Evolutionary conservation across 345 rosid species (phyloP).

Genomic region (Rhizophora mangle): DNA sequence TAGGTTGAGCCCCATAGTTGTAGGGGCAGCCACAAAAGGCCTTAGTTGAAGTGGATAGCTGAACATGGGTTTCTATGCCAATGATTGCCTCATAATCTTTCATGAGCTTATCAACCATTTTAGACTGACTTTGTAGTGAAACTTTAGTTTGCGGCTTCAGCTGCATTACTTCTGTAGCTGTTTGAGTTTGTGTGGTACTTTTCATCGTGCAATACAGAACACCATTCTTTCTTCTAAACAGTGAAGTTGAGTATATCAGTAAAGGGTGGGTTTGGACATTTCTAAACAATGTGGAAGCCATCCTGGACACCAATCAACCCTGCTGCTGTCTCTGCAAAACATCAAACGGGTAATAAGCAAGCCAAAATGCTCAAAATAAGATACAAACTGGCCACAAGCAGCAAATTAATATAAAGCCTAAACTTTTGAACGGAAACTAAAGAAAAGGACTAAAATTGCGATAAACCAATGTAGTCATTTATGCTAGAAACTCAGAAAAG

Average conservation of each 20-base stretch:
- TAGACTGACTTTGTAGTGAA: slow-evolving; percentile 41
- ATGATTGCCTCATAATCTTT: slow-evolving; percentile 77
- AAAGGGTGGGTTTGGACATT: slow-evolving; percentile 50
- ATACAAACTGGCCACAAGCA: background rate
- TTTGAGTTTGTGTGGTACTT: slow-evolving; percentile 38
- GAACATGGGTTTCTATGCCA: slow-evolving; percentile 97
- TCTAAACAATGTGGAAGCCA: slow-evolving; percentile 62
- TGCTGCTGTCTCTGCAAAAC: slow-evolving; percentile 26
- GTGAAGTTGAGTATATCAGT: slow-evolving; percentile 36
- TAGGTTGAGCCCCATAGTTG: slow-evolving; percentile 73
- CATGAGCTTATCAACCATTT: slow-evolving; percentile 45
- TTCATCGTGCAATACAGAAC: slow-evolving; percentile 43
- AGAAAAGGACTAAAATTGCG: background rate
- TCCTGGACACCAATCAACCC: slow-evolving; percentile 26
- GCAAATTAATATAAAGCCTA: background rate
- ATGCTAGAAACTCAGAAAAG: background rate
- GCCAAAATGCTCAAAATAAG: background rate
- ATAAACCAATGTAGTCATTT: background rate
- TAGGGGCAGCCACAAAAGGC: slow-evolving; percentile 89
- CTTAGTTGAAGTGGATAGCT: slow-evolving; percentile 79
- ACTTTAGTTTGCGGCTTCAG: slow-evolving; percentile 36
- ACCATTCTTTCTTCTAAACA: slow-evolving; percentile 45
- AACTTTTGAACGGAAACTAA: background rate
- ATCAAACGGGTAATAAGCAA: slow-evolving; percentile 33
- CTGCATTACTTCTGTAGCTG: slow-evolving; percentile 54